Base-by-base conservation (phyloP, 1,284 basidiomycete species). In the Ceratobasidium theobromae region DNA sequence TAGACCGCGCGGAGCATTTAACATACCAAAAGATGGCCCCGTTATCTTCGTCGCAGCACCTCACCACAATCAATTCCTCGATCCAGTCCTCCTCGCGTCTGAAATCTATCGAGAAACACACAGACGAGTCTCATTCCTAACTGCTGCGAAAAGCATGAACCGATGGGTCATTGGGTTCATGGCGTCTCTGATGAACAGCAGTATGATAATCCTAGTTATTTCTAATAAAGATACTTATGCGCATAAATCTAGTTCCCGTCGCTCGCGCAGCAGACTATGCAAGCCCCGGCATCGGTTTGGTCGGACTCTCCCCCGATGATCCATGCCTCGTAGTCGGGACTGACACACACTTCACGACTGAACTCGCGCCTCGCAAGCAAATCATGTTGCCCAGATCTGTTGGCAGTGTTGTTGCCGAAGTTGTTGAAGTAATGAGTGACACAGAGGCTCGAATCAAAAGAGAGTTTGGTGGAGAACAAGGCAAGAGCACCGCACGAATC, bases 41-140 rank as follows among this genome's bases (percentile, higher is more conserved):
- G 86, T 98, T 71, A 95, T 99, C 73, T 98, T 99, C 78, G 96
- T 97, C 57, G 94, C 85, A 53, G 97, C 94, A 12, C 97, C 97
- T 18, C 97, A 99, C 78, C 89, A 92, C 74, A 99, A 99, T 76
- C 94, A 96, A 79, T 99, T 99, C 77, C 84, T 99, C 64, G 97
- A 99, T 74, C 95, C 97, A 6, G 78, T 99, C 51, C 82, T 99
- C 48, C 80, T 99, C 49, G 88, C 86, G 69, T 85, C 93, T 55
- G 93, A 98, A 77, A 95, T 95, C 8, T 84, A 89, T 74, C 84
- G 89, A 67, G 93, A 97, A 76, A 89, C 90, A 1, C 83, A 86
- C 18, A 84, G 97, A 48, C 84, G 88, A 71, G 91, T 97, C 11
- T 88, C 90, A 67, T 95, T 97, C 74, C 81, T 99, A 45, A 91